Evolutionary conservation across 2,329 filamentous ascomycete genomes (phyloP).

Genomic region (Byssochlamys sp.): DNA sequence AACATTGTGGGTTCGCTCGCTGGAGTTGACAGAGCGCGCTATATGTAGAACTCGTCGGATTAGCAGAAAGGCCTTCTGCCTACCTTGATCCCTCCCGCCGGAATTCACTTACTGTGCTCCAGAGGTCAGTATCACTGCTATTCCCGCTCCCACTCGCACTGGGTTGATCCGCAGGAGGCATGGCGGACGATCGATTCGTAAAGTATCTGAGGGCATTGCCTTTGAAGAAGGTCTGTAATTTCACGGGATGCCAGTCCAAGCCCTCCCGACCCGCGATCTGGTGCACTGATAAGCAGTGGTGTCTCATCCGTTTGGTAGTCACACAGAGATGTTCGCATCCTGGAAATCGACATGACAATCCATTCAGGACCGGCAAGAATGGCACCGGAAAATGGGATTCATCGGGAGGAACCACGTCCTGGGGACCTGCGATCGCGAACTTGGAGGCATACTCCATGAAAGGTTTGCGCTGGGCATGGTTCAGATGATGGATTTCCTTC

Average conservation of each 20-base stretch:
- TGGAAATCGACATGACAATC: slow-evolving; percentile 11
- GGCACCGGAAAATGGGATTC: slow-evolving; percentile 19
- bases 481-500: slow-evolving; percentile 20
- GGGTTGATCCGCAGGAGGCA: background rate
- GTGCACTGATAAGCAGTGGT: slow-evolving; percentile 19
- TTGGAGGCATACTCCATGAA: slow-evolving; percentile 6
- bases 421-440: slow-evolving; percentile 11
- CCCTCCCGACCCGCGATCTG: slow-evolving; percentile 4
- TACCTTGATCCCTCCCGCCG: too few relatives aligned
- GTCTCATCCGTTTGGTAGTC: slow-evolving; percentile 25
- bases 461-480: slow-evolving; percentile 5
- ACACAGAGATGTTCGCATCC: slow-evolving; percentile 20
- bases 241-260: slow-evolving; percentile 12
- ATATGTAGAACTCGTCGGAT: too few relatives aligned
- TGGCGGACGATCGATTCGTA: slow-evolving; percentile 4
- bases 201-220: slow-evolving; percentile 21
- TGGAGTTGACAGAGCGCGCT: too few relatives aligned
- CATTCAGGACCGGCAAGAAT: slow-evolving; percentile 16
- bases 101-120: background rate
- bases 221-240: slow-evolving; percentile 21
- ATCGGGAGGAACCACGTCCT: slow-evolving; percentile 11
- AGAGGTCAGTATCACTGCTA: slow-evolving; percentile 4
- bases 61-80: background rate
- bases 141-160: background rate
- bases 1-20: background rate